These are phyloP conservation scores for Pleurotus ostreatus DNA, from an alignment of 768 basidiomycete species.

Conservation along the genomic window DNA sequence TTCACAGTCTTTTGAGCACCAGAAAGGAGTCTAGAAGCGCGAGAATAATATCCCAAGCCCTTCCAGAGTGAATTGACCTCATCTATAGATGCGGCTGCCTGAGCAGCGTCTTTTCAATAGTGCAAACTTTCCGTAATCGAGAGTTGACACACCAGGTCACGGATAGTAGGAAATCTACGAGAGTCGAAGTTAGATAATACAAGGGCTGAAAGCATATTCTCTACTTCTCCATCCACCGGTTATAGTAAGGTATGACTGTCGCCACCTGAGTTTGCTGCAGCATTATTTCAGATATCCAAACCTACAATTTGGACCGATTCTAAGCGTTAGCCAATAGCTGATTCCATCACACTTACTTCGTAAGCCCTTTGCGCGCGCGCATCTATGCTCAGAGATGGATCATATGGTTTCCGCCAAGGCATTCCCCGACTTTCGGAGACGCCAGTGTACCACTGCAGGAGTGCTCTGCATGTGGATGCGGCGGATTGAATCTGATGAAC, in stretches of 20 bases:
- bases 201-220: constrained; percentile 14
- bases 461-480: constrained; percentile 38
- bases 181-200: constrained; percentile 8
- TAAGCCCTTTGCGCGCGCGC: constrained; percentile 85
- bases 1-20: constrained; percentile 80
- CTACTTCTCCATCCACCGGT: constrained; percentile 79
- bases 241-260: constrained; percentile 94
- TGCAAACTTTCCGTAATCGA: constrained; percentile 1
- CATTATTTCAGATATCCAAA: constrained; percentile 94
- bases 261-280: constrained; percentile 93
- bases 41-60: constrained; percentile 87
- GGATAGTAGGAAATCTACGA: constrained; percentile 75
- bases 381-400: constrained; percentile 45
- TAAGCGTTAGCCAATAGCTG: neutral
- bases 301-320: constrained; percentile 34
- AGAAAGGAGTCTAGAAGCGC: constrained; percentile 74
- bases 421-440: constrained; percentile 71
- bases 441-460: constrained; percentile 68
- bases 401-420: constrained; percentile 86
- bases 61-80: constrained; percentile 90
- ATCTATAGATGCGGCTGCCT: constrained; percentile 73
- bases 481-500: constrained; percentile 44
- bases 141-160: constrained; percentile 54
- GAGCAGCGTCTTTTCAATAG: constrained; percentile 1
- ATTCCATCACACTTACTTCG: constrained; percentile 52